Evolutionary conservation across 495 filamentous ascomycete genomes (phyloP).

Genomic region (Aspergillus panamensis): DNA sequence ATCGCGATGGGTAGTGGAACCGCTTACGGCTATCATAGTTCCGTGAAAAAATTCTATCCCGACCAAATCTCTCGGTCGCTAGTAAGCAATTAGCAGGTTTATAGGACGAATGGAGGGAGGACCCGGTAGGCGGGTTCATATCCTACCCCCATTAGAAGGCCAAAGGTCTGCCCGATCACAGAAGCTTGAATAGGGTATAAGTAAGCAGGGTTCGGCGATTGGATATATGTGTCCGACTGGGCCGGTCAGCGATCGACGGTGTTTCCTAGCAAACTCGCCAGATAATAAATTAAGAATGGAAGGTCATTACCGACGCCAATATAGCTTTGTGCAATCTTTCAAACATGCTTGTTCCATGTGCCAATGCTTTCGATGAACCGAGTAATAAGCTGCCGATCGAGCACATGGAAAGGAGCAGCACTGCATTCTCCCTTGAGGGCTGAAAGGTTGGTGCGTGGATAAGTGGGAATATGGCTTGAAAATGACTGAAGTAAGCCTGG

Average conservation of each 20-base stretch:
- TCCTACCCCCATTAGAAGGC: constrained; percentile 31
- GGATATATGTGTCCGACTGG: constrained; percentile 20
- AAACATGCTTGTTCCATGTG: constrained; percentile 16
- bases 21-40: constrained; percentile 28
- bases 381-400: constrained; percentile 15
- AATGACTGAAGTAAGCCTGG: not conserved
- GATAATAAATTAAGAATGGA: not conserved
- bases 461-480: not conserved
- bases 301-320: not conserved
- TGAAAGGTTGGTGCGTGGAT: constrained; percentile 3
- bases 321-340: constrained; percentile 6
- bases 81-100: not conserved
- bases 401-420: constrained; percentile 14
- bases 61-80: constrained; percentile 26
- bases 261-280: no score
- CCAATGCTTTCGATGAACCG: constrained; percentile 8
- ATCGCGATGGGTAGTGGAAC: no score
- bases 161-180: constrained; percentile 37
- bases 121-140: no score
- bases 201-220: not conserved
- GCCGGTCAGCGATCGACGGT: no score
- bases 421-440: constrained; percentile 2
- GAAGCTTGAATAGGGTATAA: constrained; percentile 32
- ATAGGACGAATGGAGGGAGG: not conserved
- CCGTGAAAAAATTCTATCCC: constrained; percentile 36